phyloP scores from a whole-genome alignment of 371 early-diverging fungal species.

The Apophysomyces sp. region DNA sequence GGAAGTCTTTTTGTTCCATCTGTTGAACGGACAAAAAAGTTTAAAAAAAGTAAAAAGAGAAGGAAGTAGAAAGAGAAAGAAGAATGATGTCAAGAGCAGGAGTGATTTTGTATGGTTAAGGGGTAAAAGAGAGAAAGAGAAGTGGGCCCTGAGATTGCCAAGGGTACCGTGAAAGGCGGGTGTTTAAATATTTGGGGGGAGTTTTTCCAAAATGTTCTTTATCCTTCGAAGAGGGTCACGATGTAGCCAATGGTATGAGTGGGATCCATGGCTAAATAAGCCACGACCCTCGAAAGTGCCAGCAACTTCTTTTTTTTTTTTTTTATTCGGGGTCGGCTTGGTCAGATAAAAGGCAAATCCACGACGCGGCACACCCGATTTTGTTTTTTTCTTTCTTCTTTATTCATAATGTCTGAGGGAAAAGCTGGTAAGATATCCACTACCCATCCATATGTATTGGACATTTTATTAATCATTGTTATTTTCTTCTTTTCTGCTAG shows the following conservation, averaged over 20 bases:
- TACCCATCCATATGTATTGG: not conserved
- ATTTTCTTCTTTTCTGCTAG: conserved; percentile 8
- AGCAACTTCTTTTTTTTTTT: not conserved
- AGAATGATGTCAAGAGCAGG: too few species aligned
- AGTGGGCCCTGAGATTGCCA: not conserved
- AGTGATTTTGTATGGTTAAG: too few species aligned
- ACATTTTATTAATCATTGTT: not conserved
- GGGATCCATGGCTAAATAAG: not conserved
- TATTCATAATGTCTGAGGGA: conserved; percentile 17
- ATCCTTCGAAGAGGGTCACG: conserved; percentile 12
- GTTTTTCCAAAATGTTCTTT: conserved; percentile 14
- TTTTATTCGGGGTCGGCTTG: not conserved
- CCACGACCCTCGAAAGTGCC: not conserved
- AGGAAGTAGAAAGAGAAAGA: too few species aligned
- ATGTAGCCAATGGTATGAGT: not conserved
- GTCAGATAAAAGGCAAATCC: not conserved
- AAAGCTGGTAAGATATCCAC: conserved; percentile 43
- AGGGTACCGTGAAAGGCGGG: not conserved
- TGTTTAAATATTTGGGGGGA: not conserved
- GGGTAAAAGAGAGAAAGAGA: not conserved
- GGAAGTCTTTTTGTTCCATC: too few species aligned
- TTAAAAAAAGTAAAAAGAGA: too few species aligned
- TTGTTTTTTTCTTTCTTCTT: conserved; percentile 4
- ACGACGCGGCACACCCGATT: not conserved
- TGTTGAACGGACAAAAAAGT: too few species aligned